A percentile compares a stretch with the other conserved stretches of the same genome.
phyloP scores from a whole-genome alignment of 192 early-diverging fungal genomes.

The Rhizophlyctis rosea region DNA sequence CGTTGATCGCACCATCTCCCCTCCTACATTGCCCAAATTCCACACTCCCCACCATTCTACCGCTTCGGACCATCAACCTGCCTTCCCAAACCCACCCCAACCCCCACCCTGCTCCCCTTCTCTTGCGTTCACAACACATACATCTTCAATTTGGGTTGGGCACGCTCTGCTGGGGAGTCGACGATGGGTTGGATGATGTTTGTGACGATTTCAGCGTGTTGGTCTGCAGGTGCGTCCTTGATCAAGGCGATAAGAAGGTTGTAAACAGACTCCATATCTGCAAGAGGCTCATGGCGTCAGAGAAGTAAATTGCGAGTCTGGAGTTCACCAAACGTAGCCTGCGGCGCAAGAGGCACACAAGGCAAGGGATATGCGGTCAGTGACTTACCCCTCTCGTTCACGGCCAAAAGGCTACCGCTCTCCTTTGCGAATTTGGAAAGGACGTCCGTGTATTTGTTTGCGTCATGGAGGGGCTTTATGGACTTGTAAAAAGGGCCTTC shows the following conservation, averaged over 20 bases:
- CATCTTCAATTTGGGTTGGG: conserved; percentile 64
- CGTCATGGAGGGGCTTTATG: conserved; percentile 49
- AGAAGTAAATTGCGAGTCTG: background rate
- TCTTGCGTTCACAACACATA: conserved; percentile 19
- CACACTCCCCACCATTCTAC: background rate
- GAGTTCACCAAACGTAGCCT: conserved; percentile 6
- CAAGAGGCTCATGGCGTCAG: too few relatives aligned
- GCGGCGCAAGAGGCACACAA: conserved; percentile 7
- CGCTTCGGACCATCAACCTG: background rate
- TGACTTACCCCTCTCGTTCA: conserved; percentile 54
- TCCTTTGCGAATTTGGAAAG: conserved; percentile 54
- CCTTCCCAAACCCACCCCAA: conserved; percentile 35
- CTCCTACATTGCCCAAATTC: too few relatives aligned
- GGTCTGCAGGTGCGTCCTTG: conserved; percentile 42
- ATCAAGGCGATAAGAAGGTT: conserved; percentile 69
- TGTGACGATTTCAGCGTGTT: conserved; percentile 43
- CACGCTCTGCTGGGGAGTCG: conserved; percentile 43
- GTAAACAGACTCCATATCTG: conserved; percentile 58
- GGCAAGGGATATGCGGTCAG: conserved; percentile 4
- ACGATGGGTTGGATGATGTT: conserved; percentile 46
- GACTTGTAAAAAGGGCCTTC: conserved; percentile 23
- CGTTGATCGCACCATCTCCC: too few relatives aligned
- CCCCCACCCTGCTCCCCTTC: conserved; percentile 35
- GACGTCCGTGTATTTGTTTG: conserved; percentile 58
- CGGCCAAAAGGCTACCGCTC: conserved; percentile 51